Evolutionary conservation across 257 asterid species (phyloP).

Genomic region (Jasminum sambac): DNA sequence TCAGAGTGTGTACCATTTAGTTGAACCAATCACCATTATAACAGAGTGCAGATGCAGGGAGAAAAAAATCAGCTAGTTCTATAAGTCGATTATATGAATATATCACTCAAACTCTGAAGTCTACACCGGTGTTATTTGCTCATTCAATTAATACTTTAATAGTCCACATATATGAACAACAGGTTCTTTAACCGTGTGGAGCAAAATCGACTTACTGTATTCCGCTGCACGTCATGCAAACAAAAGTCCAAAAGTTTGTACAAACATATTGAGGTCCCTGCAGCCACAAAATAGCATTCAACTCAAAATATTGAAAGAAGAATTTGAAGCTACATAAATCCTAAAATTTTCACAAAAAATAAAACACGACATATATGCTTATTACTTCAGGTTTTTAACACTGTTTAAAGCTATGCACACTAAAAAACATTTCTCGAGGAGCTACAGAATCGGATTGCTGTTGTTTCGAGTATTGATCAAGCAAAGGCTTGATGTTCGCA

Average conservation of each 20-base stretch:
- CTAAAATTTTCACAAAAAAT: neutral
- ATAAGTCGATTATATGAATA: neutral
- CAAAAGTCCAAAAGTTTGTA: constrained; percentile 93
- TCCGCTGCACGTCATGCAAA: constrained; percentile 90
- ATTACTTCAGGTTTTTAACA: neutral
- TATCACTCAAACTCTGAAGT: neutral
- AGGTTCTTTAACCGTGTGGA: neutral
- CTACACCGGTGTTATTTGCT: neutral
- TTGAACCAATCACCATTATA: neutral
- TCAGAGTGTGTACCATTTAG: neutral
- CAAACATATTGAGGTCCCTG: constrained; percentile 99
- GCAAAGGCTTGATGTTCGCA: neutral
- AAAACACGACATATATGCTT: neutral
- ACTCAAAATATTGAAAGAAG: neutral
- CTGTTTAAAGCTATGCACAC: neutral
- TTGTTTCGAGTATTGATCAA: neutral
- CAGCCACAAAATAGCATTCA: constrained; percentile 27
- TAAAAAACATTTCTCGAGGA: neutral
- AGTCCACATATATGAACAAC: neutral
- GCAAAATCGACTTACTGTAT: constrained; percentile 64
- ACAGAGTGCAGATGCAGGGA: neutral
- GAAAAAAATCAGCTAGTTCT: neutral
- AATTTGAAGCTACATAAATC: neutral
- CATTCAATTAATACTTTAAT: neutral
- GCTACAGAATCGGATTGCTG: neutral